Evolutionary conservation across 306 rosid genomes (phyloP), one percentile per base, ranked within the genome.

Genomic region (Sophora flavescens): DNA sequence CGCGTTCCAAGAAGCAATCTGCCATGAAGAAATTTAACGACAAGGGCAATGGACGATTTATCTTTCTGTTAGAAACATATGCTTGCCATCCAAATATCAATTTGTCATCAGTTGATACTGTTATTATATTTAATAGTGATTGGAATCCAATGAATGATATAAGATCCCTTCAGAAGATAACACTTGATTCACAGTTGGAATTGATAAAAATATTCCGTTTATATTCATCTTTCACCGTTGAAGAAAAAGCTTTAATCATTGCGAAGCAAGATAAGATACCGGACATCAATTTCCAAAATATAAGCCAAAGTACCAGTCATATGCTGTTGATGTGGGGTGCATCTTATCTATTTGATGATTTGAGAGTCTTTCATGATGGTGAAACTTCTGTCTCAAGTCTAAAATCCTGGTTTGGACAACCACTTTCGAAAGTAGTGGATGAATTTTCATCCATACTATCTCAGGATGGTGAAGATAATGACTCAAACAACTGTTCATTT

Each of bases 281-380:
- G 78, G 97, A 95, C 71, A 61, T 80, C 74, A 68, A 69, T 54
- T 14, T 84, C 70, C 85, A 68, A 38, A 81, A 75, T 78, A 53
- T 85, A 42, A 88, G 56, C 87, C 75, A 86, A 84, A 74, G 65
- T 77, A 75, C 61, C 36, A 52, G 85, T 73, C 93, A 93, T 60
- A 76, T 42, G 83, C 83, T 95, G 69, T 87, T 95, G 74, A 88
- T 89, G 89, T 89, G 95, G 93, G 97, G 97, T n/a, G 90, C 90
- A 6, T 78, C 90, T 75, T 72, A 68, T 80, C 89, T 90, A 70
- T 91, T 95, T 69, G 82, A 84, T 42, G 83, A 79, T 51, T 77
- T 95, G 86, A 84, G 83, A 18, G 76, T 80, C 82, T 91, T 89
- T 62, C 97, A 86, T 73, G 65, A 53, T 63, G 64, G 70, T 74